Evolutionary conservation across 2,329 filamentous ascomycete species (phyloP).

Genomic region (Bisporella sp.): DNA sequence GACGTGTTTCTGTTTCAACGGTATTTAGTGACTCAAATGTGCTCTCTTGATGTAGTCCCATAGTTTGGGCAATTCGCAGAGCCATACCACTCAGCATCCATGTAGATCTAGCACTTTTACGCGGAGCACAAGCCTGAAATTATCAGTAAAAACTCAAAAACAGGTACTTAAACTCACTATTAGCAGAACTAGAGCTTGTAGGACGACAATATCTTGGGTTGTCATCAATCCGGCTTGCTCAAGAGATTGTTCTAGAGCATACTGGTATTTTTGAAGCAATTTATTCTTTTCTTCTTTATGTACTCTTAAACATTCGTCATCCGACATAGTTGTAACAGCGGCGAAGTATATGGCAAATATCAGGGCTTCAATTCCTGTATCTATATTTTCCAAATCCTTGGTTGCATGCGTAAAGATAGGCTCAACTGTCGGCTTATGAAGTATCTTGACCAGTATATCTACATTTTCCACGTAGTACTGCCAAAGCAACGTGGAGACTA

Average conservation of each 20-base stretch:
- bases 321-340: background rate
- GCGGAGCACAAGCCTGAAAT: background rate
- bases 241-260: background rate
- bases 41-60: conserved; percentile 37
- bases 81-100: conserved; percentile 37
- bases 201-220: background rate
- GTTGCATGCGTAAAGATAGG: background rate
- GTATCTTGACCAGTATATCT: background rate
- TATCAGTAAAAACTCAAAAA: background rate
- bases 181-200: background rate
- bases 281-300: background rate
- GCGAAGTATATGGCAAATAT: background rate
- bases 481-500: background rate
- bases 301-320: background rate
- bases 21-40: conserved; percentile 43
- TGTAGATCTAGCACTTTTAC: conserved; percentile 41
- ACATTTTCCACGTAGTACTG: background rate
- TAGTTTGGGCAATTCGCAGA: conserved; percentile 34
- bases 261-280: background rate
- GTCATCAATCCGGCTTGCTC: background rate
- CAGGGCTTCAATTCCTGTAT: background rate
- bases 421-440: background rate
- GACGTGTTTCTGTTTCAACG: conserved; percentile 53
- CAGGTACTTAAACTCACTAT: no score
- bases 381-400: background rate